Percentiles rank a stretch among this genome's conserved stretches.
These are phyloP conservation scores for Domatiomyces globalis DNA, from an alignment of 2,329 filamentous ascomycete genomes.

Conservation along the genomic window DNA sequence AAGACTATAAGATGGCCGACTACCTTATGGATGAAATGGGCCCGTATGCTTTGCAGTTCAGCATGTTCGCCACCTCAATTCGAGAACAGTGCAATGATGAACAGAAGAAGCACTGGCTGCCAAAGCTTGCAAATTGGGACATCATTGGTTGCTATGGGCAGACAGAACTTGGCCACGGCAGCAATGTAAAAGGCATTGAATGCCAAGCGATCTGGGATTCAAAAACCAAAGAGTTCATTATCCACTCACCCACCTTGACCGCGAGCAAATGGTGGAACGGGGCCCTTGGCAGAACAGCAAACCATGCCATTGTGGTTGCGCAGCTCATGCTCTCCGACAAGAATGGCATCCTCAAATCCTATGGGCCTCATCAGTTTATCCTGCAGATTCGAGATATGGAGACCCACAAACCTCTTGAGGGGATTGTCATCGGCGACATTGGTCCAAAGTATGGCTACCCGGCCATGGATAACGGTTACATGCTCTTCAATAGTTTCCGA, in stretches of 20 bases:
- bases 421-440: constrained; percentile 40
- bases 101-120: constrained; percentile 35
- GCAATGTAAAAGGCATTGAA: constrained; percentile 37
- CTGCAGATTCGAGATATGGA: constrained; percentile 37
- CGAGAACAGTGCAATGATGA: constrained; percentile 35
- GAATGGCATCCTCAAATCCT: constrained; percentile 23
- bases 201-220: constrained; percentile 34
- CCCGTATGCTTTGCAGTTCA: constrained; percentile 35
- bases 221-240: constrained; percentile 30
- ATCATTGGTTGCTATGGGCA: constrained; percentile 39
- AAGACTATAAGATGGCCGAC: constrained; percentile 37
- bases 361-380: constrained; percentile 39
- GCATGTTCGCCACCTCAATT: constrained; percentile 38
- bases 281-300: constrained; percentile 37
- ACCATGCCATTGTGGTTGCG: constrained; percentile 40
- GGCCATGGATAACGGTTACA: constrained; percentile 40
- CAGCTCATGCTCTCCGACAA: constrained; percentile 33
- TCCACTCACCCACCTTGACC: constrained; percentile 38
- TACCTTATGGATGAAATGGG: constrained; percentile 40
- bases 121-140: constrained; percentile 34
- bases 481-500: constrained; percentile 36
- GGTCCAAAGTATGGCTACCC: constrained; percentile 42
- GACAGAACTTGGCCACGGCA: constrained; percentile 39
- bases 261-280: constrained; percentile 44
- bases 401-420: constrained; percentile 33